Base-by-base conservation (phyloP, 2,329 filamentous ascomycete genomes). In the Didymella sp. region DNA sequence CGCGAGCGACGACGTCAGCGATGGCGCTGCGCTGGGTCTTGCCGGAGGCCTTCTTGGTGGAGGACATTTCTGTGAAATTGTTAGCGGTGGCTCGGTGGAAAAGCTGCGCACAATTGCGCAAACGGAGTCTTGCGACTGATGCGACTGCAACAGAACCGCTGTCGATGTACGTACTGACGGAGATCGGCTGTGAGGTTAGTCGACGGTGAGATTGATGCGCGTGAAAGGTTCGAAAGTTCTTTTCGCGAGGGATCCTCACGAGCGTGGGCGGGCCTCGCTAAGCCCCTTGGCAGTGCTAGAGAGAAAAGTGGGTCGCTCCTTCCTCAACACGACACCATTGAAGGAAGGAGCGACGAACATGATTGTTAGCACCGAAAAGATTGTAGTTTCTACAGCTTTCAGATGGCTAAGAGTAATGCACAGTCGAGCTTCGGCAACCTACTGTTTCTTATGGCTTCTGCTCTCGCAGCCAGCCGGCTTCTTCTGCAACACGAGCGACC, bases 1-100 rank as follows among this genome's bases (percentile, higher is more conserved):
- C 96, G 87, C 95, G 92, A 77, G 95, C 89, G 82, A 99, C 94
- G 80, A 99, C 96, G 84, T 99, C 94, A 83, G 92, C 89, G 82
- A 99, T 96, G 85, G 96, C 96, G 82, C 92, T 96, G 80, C 93
- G 91, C 77, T 82, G 80, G 73, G 81, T 73, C 85, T 89, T 89
- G 80, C 81, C 83, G 75, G 85, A 79, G 68, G 84, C 82, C 83
- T 87, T 89, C 83, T 87, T 69, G 72, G 61, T 75, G 59, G 65
- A 64, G 55, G 79, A 72, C 79, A 81, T 81, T 72, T 70, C 73
- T 61, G 53, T 31, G 43, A 21, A 44, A 6, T 17, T 48, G 61
- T 72, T 66, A 72, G 69, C 62, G 45, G 13, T 33, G 37, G 44
- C 54, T 52, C 47, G 22, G 7, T 21, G 19, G 11, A 6, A 5